Base-by-base conservation (phyloP, 768 basidiomycete species). In the Boletus vermiculosoides region DNA sequence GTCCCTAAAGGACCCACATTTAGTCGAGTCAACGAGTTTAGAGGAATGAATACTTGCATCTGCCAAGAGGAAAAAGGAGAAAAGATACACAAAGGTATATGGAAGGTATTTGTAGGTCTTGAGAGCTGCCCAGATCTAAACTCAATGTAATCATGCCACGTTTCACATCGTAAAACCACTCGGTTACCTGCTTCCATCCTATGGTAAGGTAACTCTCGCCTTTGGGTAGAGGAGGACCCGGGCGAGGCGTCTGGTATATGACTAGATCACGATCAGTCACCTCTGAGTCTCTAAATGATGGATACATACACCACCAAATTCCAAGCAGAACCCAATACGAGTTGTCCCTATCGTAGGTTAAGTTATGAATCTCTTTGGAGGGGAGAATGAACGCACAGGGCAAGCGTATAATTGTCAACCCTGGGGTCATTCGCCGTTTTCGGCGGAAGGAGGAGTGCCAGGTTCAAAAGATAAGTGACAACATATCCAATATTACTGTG, bases 261-360 rank as follows among this genome's bases (percentile, higher is more conserved):
- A 94, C 90, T 92, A 51, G 20, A 42, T 0, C 45, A 15, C 1
- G 2, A 22, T 50, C 50, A 57, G 36, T 30, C 34, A 25, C 25
- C 0, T 25, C 1, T 12, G 9, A 34, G 50, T 22, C 13, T 20
- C 13, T 31, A 9, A 9, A 36, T 5, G 16, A 22, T 13, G 25
- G 37, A 39, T 1, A 72, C 87, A 47, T 73, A 91, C 90, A 92
- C 92, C 92, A 95, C 85, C 92, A 94, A 48, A 92, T 84, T 9
- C 91, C 92, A 10, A 79, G 77, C 1, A 93, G 45, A 12, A 94
- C 87, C 90, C 88, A 87, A 60, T 91, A 90, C 0, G 75, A 78
- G 55, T 86, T 92, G 15, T 83, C 85, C 23, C 88, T 89, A 57
- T 22, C 13, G 45, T 36, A 47, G 4, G 41, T 31, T 50, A 15